Evolutionary conservation across 768 basidiomycete species (phyloP).

Genomic region (Leccinum sublutescens): DNA sequence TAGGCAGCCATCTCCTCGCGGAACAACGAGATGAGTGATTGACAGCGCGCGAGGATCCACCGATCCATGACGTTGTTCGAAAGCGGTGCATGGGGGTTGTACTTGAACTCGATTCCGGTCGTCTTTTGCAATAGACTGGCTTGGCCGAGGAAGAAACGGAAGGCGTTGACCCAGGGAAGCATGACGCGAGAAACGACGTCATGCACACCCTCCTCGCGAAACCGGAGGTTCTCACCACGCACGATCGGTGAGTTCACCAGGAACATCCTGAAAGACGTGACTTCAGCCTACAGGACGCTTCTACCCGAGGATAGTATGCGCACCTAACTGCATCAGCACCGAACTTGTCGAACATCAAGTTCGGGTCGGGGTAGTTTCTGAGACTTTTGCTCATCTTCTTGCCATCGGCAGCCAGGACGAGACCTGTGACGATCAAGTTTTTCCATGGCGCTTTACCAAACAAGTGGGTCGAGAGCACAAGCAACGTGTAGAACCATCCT

Average conservation of each 20-base stretch:
- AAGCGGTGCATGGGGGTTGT: conserved; percentile 80
- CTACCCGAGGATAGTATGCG: conserved; percentile 1
- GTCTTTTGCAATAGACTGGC: conserved; percentile 83
- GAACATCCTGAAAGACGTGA: conserved; percentile 69
- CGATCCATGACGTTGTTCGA: conserved; percentile 97
- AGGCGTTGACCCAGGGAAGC: conserved; percentile 96
- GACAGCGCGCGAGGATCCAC: conserved; percentile 97
- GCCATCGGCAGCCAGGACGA: conserved; percentile 94
- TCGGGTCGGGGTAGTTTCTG: conserved; percentile 96
- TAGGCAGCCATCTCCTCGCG: conserved; percentile 96
- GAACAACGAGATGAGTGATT: conserved; percentile 91
- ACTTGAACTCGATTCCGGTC: conserved; percentile 72
- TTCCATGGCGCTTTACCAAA: conserved; percentile 96
- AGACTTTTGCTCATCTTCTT: conserved; percentile 99
- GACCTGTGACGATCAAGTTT: conserved; percentile 94
- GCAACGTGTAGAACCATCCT: conserved; percentile 99
- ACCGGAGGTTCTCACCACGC: conserved; percentile 94
- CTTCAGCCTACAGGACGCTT: not conserved
- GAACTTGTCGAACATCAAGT: conserved; percentile 82
- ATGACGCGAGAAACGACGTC: conserved; percentile 96
- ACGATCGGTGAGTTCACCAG: conserved; percentile 99
- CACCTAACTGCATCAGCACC: conserved; percentile 95
- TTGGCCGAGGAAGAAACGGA: conserved; percentile 99
- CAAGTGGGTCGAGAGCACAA: conserved; percentile 94
- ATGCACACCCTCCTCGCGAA: conserved; percentile 97